These are phyloP conservation scores for Moesziomyces sp. DNA, from an alignment of 1,284 basidiomycete genomes.

Conservation along the genomic window DNA sequence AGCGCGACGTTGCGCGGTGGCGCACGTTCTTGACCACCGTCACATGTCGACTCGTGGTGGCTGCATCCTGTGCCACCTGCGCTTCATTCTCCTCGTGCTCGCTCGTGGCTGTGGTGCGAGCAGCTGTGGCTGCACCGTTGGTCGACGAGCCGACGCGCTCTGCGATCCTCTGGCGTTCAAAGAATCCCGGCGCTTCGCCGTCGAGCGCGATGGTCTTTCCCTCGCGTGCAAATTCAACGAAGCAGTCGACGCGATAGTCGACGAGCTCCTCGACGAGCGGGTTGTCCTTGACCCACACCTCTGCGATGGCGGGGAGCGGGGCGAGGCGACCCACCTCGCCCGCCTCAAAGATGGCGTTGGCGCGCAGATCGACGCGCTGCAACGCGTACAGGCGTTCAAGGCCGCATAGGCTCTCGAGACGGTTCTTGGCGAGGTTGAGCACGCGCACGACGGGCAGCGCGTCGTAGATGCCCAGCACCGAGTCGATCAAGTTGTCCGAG, in stretches of 20 bases:
- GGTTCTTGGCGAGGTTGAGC: constrained; percentile 73
- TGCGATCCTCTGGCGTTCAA: constrained; percentile 76
- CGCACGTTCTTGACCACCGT: constrained; percentile 30
- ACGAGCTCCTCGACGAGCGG: constrained; percentile 50
- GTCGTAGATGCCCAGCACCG: constrained; percentile 78
- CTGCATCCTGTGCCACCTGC: constrained; percentile 21
- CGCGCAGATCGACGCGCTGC: constrained; percentile 85
- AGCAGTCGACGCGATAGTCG: constrained; percentile 80
- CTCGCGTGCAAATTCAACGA: constrained; percentile 84
- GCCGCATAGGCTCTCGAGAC: constrained; percentile 91
- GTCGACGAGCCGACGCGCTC: constrained; percentile 11
- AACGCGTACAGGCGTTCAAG: constrained; percentile 86
- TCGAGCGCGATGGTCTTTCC: constrained; percentile 76
- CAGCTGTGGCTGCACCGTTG: not conserved
- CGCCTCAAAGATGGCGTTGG: constrained; percentile 82
- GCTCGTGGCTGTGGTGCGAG: not conserved
- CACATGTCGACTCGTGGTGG: constrained; percentile 20
- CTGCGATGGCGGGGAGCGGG: constrained; percentile 76
- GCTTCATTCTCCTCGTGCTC: constrained; percentile 26
- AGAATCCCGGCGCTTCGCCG: constrained; percentile 78
- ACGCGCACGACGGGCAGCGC: constrained; percentile 44
- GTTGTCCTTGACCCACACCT: constrained; percentile 61
- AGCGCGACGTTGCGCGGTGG: constrained; percentile 10
- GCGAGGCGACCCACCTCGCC: constrained; percentile 87
- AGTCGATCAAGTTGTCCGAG: constrained; percentile 94